Base-by-base conservation (phyloP, 1,284 basidiomycete genomes). In the Afroboletus lepidellus region DNA sequence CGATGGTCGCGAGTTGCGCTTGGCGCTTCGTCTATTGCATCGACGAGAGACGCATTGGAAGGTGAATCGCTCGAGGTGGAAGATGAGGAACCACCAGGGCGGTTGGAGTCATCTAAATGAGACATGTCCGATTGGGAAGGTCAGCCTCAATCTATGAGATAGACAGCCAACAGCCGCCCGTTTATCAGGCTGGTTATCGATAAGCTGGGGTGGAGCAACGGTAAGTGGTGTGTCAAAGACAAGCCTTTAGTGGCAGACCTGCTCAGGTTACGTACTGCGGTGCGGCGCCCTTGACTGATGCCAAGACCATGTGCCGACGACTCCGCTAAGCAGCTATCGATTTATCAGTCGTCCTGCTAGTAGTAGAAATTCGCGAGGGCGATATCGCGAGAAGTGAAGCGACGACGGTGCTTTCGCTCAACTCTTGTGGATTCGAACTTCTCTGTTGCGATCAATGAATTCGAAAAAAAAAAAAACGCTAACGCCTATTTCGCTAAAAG, bases 91-190 rank as follows among this genome's bases (percentile, higher is more conserved):
- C 29, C 16, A 16, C 41, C 48, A 32, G 15, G 42, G 3, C 38
- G 21, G 20, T 53, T 38, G 29, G 42, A 45, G 33, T 20, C 30
- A 21, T 37, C 54, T 47, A 29, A 42, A 49, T 27, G 24, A 13
- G 56, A 59, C 66, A 69, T 69, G 25, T 33, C 20, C n/a, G 8
- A n/a, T 34, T n/a, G 24, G n/a, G 15, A 24, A 46, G 32, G 44
- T 11, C 21, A 15, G 16, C 23, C 32, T 21, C 18, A 20, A 38
- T 38, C 18, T 21, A 18, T 37, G 36, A 9, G 36, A 21, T 37
- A 37, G 6, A 23, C 21, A 5, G 9, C 21, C 12, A 8, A 39
- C 20, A 24, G 37, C 8, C 33, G 38, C 13, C 51, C 50, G 49
- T 41, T 41, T 41, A 36, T 41, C 25, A 2, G 41, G 25, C 4